Percentiles rank a stretch among this genome's conserved stretches.
These are phyloP conservation scores for Curvularia sp. DNA, from an alignment of 2,329 filamentous ascomycete species.

Conservation along the genomic window DNA sequence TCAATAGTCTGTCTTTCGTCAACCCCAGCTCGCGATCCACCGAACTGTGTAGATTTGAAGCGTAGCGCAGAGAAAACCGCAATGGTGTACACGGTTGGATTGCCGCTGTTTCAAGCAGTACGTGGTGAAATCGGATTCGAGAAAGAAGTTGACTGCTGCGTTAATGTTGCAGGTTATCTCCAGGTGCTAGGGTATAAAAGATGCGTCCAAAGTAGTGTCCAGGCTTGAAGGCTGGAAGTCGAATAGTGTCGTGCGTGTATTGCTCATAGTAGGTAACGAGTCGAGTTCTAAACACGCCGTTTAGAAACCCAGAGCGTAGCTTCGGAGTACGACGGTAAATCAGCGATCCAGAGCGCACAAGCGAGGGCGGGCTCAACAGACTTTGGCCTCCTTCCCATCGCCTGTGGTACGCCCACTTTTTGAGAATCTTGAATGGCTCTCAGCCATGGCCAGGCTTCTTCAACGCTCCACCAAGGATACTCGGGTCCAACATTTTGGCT, in stretches of 20 bases:
- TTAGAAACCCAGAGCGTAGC: neutral
- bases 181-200: slow-evolving; percentile 21
- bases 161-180: slow-evolving; percentile 13
- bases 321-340: neutral
- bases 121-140: slow-evolving; percentile 13
- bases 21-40: neutral
- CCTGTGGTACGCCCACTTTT: neutral
- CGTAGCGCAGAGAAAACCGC: slow-evolving; percentile 23
- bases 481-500: slow-evolving; percentile 40
- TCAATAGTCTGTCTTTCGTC: neutral
- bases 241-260: slow-evolving; percentile 12
- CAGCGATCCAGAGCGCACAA: neutral
- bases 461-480: slow-evolving; percentile 38
- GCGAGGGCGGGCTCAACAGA: neutral
- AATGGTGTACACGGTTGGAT: slow-evolving; percentile 25
- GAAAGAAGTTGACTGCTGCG: slow-evolving; percentile 14
- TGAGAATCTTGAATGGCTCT: neutral
- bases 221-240: slow-evolving; percentile 19
- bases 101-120: slow-evolving; percentile 16
- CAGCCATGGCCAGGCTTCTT: slow-evolving; percentile 36
- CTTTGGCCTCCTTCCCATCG: neutral
- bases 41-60: neutral
- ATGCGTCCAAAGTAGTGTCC: slow-evolving; percentile 25
- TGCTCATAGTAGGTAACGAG: neutral
- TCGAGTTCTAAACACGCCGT: neutral